Base-by-base conservation (phyloP, 495 filamentous ascomycete species). In the Podospora pseudopauciseta region DNA sequence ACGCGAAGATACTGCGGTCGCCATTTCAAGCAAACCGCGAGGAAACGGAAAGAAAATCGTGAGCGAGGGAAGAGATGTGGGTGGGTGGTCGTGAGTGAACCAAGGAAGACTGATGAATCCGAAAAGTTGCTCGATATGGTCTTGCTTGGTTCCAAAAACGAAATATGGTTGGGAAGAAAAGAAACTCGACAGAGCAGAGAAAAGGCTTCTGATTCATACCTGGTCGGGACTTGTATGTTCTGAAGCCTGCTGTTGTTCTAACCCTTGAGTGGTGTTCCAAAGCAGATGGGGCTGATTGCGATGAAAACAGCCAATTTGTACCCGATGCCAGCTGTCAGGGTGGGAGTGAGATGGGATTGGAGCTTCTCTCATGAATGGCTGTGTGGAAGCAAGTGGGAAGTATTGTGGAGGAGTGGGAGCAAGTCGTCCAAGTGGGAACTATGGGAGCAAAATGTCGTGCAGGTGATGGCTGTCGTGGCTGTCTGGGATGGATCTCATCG, bases 241-340 rank as follows among this genome's bases (percentile, higher is more conserved):
- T 56, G 54, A 20, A 56, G 19, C 4, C 23, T 23, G 23, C 23
- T 23, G 23, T 23, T 32, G 30, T 56, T 56, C 5, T 56, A 6
- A 20, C 6, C 4, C 19, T 20, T 20, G 54, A 56, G 23, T 7
- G n/a, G n/a, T 39, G 56, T 15, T 58, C 63, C 18, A 30, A 68
- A 55, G 63, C 4, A 11, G 4, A 13, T 20, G 56, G 56, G 56
- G 56, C 19, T 58, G 56, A 27, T 27, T 58, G 56, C n/a, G 19
- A 27, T 20, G 26, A 27, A 20, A 61, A 32, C 27, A 61, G 23
- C 59, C 19, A 61, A 32, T 9, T 69, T 64, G 65, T 72, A 70
- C 72, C 72, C 72, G 68, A 74, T 65, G 72, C 72, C 72, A 74
- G 66, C 70, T 74, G 72, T 67, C 69, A 67, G 15, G 39, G 39